Conservation (phyloP, 371 early-diverging fungal species). For the Actinomortierella ambigua region DNA sequence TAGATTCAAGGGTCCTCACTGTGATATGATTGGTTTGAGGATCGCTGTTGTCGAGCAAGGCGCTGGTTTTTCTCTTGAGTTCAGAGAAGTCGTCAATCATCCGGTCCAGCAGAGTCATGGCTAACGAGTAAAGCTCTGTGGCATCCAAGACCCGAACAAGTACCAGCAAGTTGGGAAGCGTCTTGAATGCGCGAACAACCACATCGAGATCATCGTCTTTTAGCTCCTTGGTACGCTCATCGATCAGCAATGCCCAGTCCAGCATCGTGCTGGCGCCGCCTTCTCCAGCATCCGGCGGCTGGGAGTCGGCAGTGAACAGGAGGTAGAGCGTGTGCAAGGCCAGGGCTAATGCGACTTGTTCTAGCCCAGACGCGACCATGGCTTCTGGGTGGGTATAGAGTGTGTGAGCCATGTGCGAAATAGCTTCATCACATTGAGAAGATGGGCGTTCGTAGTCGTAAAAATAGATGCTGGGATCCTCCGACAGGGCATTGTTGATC, state of each 20-base stretch:
- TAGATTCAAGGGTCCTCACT: no score
- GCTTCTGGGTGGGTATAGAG: background rate
- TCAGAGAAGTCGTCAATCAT: constrained; percentile 20
- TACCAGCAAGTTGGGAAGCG: constrained; percentile 18
- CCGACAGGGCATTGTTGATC: no score
- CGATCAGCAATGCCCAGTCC: background rate
- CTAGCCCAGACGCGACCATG: background rate
- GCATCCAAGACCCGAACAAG: constrained; percentile 28
- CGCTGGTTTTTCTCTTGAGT: constrained; percentile 6
- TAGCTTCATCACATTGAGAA: background rate
- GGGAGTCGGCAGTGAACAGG: constrained; percentile 4
- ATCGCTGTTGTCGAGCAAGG: no score
- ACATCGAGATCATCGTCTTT: constrained; percentile 17
- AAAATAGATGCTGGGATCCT: no score
- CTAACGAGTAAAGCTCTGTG: constrained; percentile 19
- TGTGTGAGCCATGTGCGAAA: background rate
- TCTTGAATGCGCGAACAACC: constrained; percentile 15
- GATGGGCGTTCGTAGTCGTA: no score
- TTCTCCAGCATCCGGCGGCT: background rate
- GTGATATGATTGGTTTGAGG: no score
- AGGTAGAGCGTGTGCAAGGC: constrained; percentile 29
- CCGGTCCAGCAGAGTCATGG: constrained; percentile 21
- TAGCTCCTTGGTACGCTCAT: constrained; percentile 9
- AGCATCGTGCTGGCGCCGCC: no score
- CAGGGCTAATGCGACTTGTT: constrained; percentile 8